These are phyloP conservation scores for Arxiozyma bovina DNA, from an alignment of 1,139 yeast genomes.

Conservation along the genomic window DNA sequence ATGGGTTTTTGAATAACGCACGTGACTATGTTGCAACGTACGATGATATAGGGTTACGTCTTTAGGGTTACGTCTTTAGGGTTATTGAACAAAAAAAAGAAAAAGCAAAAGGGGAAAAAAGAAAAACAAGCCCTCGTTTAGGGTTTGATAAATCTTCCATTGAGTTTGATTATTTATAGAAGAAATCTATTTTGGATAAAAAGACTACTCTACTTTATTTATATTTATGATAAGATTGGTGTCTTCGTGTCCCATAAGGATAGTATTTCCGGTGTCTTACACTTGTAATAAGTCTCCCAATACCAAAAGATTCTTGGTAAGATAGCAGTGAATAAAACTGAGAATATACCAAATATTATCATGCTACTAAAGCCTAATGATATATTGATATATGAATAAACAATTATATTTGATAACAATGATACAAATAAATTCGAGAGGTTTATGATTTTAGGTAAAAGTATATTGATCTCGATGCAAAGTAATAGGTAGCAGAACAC, in stretches of 20 bases:
- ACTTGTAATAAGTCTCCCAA: constrained; percentile 27
- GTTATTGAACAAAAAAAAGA: no score
- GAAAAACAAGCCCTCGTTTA: no score
- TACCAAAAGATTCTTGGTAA: constrained; percentile 26
- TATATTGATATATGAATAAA: constrained; percentile 20
- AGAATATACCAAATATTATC: constrained; percentile 12
- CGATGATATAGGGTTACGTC: not conserved
- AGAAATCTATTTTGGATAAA: not conserved
- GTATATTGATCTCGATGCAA: constrained; percentile 27
- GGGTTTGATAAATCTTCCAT: no score
- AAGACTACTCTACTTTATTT: not conserved
- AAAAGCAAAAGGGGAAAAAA: no score
- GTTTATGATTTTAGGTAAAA: constrained; percentile 22
- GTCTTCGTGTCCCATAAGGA: constrained; percentile 28
- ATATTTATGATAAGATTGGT: constrained; percentile 18
- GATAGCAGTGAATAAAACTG: constrained; percentile 17
- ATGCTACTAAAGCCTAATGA: constrained; percentile 21
- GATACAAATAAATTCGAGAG: constrained; percentile 12
- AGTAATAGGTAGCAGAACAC: constrained; percentile 60
- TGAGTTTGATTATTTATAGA: not conserved
- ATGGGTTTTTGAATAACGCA: not conserved
- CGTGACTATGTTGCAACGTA: no score
- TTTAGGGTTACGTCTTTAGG: not conserved
- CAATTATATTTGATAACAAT: constrained; percentile 17
- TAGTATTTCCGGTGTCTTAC: constrained; percentile 20